Evolutionary conservation across 129 eudicot genomes (phyloP), one percentile per base, ranked within the genome.

Genomic region (Logfia minima): DNA sequence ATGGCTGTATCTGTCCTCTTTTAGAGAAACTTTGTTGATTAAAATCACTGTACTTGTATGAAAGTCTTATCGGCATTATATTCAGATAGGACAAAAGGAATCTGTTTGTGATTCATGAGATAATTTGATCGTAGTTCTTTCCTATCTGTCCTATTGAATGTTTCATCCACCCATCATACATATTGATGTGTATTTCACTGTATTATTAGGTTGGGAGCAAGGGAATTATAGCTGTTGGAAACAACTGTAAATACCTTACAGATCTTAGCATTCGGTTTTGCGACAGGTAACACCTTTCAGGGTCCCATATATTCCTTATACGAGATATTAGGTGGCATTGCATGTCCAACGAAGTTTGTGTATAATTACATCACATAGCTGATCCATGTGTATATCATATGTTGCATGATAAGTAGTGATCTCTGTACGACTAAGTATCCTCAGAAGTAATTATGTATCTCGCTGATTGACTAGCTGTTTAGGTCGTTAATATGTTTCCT

Each of bases 181-280:
- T 55, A 5, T n/a, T 51, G 21, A 58, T 58, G 48, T 53, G 65
- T 11, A 56, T 74, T 22, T 75, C 19, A 17, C 10, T 55, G 52
- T 65, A 52, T 74, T 70, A 23, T 63, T 76, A 91, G 97, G 97
- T 92, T 43, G 97, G 97, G 48, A 87, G 84, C 81, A 84, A 77
- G 76, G 97, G 97, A 74, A 87, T 92, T 70, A 72, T 87, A 72
- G 96, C 97, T 84, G 83, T 92, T 81, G 97, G 97, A 52, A 80
- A 89, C 86, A 87, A 89, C 85, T 92, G 97, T 82, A 89, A 84
- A 79, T 83, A 70, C 75, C 96, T 92, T 37, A 87, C 88, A 53
- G 97, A 92, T 70, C 92, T 92, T 63, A 92, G 92, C 72, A 85
- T 92, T 66, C 86, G 96, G 71, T 92, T 92, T 84, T 92, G 97